These are phyloP conservation scores for Raphanus sativus DNA, from an alignment of 345 rosid species.

Conservation along the genomic window DNA sequence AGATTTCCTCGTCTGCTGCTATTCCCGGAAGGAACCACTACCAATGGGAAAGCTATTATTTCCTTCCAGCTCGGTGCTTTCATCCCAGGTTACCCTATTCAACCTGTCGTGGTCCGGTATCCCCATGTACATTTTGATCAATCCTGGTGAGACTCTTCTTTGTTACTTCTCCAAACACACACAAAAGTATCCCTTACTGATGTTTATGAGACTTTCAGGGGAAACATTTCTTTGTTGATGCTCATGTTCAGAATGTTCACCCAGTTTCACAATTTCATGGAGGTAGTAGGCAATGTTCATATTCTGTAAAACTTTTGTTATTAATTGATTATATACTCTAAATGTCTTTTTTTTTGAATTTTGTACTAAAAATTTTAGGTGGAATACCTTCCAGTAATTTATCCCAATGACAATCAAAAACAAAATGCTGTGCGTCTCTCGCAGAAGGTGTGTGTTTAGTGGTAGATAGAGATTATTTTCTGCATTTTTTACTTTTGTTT, in stretches of 20 bases:
- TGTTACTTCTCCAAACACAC: too few relatives aligned
- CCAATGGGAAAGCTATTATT: conserved; percentile 77
- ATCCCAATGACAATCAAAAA: conserved; percentile 63
- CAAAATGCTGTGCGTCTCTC: conserved; percentile 71
- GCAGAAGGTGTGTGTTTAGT: conserved; percentile 60
- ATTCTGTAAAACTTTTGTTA: not conserved
- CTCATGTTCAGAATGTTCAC: conserved; percentile 98
- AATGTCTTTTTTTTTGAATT: not conserved
- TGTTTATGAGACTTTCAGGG: conserved; percentile 29
- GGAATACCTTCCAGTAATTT: conserved; percentile 82
- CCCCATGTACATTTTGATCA: conserved; percentile 98
- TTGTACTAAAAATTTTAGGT: conserved; percentile 37
- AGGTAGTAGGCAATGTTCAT: conserved; percentile 54
- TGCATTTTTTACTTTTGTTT: not conserved
- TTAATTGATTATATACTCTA: conserved; percentile 4
- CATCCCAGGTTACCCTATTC: conserved; percentile 78
- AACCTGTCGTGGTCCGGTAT: conserved; percentile 88
- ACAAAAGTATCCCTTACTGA: not conserved
- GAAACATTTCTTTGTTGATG: conserved; percentile 53
- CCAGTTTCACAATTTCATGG: conserved; percentile 98
- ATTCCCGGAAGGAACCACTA: conserved; percentile 99
- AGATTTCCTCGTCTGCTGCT: conserved; percentile 79
- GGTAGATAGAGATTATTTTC: conserved; percentile 1
- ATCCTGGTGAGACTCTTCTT: conserved; percentile 63
- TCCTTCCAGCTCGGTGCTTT: conserved; percentile 98